Conservation (phyloP, 495 filamentous ascomycete genomes). For the Xylaria venustula region DNA sequence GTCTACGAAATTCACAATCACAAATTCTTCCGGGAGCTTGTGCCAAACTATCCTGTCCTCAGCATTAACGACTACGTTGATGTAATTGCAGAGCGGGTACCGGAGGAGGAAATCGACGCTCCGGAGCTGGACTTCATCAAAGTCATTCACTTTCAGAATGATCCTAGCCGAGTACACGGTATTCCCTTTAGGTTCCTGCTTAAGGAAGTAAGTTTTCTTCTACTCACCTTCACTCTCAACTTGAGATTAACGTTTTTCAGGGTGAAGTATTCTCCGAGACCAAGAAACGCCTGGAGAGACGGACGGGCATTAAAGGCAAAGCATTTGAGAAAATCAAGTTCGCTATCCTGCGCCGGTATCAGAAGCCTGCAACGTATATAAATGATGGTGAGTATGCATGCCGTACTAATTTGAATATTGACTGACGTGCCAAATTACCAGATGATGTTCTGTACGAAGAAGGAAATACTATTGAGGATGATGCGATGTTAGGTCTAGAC, state of each 20-base stretch:
- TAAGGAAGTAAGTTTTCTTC: conserved; percentile 62
- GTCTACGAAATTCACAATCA: conserved; percentile 76
- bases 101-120: conserved; percentile 69
- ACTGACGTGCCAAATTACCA: conserved; percentile 35
- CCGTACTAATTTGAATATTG: neutral
- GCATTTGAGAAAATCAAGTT: conserved; percentile 99
- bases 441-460: conserved; percentile 83
- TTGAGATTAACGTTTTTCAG: conserved; percentile 39
- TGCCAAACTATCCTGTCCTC: conserved; percentile 60
- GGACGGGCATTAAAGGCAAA: conserved; percentile 94
- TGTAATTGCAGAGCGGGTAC: conserved; percentile 75
- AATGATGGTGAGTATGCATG: conserved; percentile 69
- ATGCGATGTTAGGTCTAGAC: conserved; percentile 78
- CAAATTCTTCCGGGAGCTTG: conserved; percentile 77
- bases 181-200: conserved; percentile 90
- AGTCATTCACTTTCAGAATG: conserved; percentile 88
- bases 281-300: conserved; percentile 82
- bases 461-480: conserved; percentile 60
- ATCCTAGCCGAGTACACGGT: conserved; percentile 70
- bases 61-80: conserved; percentile 82
- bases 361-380: conserved; percentile 71
- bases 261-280: conserved; percentile 87
- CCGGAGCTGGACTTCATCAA: conserved; percentile 63
- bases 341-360: conserved; percentile 75
- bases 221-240: neutral